Conservation (phyloP, 139 green algal genomes). For the Coelastrella sp. region DNA sequence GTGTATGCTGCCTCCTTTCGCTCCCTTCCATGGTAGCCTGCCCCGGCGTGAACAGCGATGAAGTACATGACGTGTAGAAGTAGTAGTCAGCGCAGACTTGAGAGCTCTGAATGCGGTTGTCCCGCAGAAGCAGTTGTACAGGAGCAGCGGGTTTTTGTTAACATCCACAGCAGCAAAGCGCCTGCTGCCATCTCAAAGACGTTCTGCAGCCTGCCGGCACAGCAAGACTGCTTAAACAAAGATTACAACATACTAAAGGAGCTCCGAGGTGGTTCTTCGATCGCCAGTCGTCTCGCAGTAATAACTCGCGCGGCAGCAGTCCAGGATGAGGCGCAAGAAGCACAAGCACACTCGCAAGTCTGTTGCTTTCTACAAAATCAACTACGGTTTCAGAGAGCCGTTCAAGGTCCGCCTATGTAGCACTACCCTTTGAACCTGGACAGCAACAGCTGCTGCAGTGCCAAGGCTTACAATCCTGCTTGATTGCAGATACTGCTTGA, state of each 20-base stretch:
- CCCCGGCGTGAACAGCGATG: slow-evolving; percentile 83
- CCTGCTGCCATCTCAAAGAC: too few species aligned
- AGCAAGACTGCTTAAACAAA: too few species aligned
- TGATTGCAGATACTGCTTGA: slow-evolving; percentile 74
- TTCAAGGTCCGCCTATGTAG: slow-evolving; percentile 68
- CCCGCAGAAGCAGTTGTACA: too few species aligned
- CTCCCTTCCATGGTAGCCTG: slow-evolving; percentile 66
- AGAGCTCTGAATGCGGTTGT: too few species aligned
- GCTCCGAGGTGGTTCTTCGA: not conserved
- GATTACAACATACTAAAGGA: too few species aligned
- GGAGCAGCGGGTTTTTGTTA: too few species aligned
- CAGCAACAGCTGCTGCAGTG: not conserved
- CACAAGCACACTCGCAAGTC: slow-evolving; percentile 76
- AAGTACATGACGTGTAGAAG: slow-evolving; percentile 45
- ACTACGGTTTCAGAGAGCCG: slow-evolving; percentile 76
- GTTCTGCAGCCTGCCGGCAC: too few species aligned
- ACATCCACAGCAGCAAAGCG: too few species aligned
- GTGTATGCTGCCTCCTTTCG: slow-evolving; percentile 53
- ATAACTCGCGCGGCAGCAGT: not conserved
- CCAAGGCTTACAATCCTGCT: not conserved
- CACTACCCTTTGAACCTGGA: too few species aligned
- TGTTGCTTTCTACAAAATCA: slow-evolving; percentile 79
- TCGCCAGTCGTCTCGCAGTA: not conserved
- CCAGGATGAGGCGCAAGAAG: slow-evolving; percentile 81
- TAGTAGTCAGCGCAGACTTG: too few species aligned